Conservation (phyloP, 2,329 filamentous ascomycete genomes). For the Fusarium veterinarium region DNA sequence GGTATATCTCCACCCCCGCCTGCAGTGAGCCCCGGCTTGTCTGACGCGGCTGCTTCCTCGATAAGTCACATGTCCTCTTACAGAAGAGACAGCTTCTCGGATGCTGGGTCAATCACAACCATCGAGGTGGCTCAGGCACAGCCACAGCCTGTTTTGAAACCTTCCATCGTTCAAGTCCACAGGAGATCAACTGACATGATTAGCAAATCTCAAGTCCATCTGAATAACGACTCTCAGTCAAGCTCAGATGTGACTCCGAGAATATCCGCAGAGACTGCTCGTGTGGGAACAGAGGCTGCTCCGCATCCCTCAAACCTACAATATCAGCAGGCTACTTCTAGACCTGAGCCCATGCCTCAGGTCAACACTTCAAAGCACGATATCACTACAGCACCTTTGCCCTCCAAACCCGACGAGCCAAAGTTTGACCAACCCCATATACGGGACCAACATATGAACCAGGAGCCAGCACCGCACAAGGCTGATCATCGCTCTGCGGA, state of each 20-base stretch:
- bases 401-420: slow-evolving; percentile 5
- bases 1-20: slow-evolving; percentile 3
- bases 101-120: slow-evolving; percentile 41
- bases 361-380: background rate
- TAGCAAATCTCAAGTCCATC: slow-evolving; percentile 17
- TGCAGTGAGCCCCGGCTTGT: slow-evolving; percentile 30
- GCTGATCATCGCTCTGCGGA: background rate
- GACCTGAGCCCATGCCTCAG: background rate
- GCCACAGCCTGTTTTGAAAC: slow-evolving; percentile 40
- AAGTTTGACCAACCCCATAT: slow-evolving; percentile 5
- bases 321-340: slow-evolving; percentile 5
- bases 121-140: slow-evolving; percentile 44
- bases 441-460: slow-evolving; percentile 1
- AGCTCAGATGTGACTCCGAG: slow-evolving; percentile 19
- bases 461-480: slow-evolving; percentile 3
- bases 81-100: slow-evolving; percentile 38
- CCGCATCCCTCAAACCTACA: background rate
- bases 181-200: slow-evolving; percentile 39
- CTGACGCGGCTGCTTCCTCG: slow-evolving; percentile 25
- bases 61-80: slow-evolving; percentile 30
- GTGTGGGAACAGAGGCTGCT: background rate
- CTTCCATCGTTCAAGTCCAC: slow-evolving; percentile 42
- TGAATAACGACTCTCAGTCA: slow-evolving; percentile 5
- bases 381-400: slow-evolving; percentile 13
- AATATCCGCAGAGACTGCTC: slow-evolving; percentile 16